Conservation (phyloP, 2,329 filamentous ascomycete genomes). For the Aureobasidium leucospermi region DNA sequence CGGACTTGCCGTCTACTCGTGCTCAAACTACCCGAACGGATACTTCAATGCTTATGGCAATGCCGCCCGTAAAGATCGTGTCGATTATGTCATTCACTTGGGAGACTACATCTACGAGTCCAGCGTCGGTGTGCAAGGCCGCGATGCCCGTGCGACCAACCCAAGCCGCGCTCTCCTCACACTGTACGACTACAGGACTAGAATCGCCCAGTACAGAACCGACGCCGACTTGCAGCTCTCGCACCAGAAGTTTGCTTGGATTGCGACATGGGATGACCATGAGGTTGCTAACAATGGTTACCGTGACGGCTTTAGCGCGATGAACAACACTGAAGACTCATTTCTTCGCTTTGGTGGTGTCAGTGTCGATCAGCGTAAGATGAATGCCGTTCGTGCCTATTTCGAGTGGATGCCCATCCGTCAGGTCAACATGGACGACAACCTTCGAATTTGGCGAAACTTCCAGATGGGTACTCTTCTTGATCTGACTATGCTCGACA, state of each 20-base stretch:
- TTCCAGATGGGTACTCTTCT: slow-evolving; percentile 59
- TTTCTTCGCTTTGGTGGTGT: slow-evolving; percentile 52
- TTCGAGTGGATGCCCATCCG: slow-evolving; percentile 59
- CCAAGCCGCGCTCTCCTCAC: slow-evolving; percentile 47
- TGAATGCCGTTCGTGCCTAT: slow-evolving; percentile 64
- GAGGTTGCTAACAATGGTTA: slow-evolving; percentile 61
- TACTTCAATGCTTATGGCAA: slow-evolving; percentile 39
- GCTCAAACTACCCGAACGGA: slow-evolving; percentile 54
- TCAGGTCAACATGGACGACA: slow-evolving; percentile 62
- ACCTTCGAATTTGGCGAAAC: slow-evolving; percentile 60
- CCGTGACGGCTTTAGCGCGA: slow-evolving; percentile 50
- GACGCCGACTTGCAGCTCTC: slow-evolving; percentile 50
- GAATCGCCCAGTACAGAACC: slow-evolving; percentile 53
- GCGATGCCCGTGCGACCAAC: slow-evolving; percentile 47
- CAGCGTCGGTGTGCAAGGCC: slow-evolving; percentile 35
- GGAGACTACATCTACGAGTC: slow-evolving; percentile 60
- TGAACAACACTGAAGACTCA: slow-evolving; percentile 61
- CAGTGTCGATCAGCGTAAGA: slow-evolving; percentile 63
- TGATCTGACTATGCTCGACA: slow-evolving; percentile 65
- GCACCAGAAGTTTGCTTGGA: slow-evolving; percentile 54
- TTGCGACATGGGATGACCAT: slow-evolving; percentile 58
- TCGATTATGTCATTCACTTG: slow-evolving; percentile 40
- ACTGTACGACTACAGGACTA: slow-evolving; percentile 53
- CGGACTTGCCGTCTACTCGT: slow-evolving; percentile 62
- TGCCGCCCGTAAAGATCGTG: slow-evolving; percentile 35